A percentile compares a stretch with the other conserved stretches of the same genome.
phyloP scores from a whole-genome alignment of 2,329 filamentous ascomycete genomes.

The Lomentospora prolificans region DNA sequence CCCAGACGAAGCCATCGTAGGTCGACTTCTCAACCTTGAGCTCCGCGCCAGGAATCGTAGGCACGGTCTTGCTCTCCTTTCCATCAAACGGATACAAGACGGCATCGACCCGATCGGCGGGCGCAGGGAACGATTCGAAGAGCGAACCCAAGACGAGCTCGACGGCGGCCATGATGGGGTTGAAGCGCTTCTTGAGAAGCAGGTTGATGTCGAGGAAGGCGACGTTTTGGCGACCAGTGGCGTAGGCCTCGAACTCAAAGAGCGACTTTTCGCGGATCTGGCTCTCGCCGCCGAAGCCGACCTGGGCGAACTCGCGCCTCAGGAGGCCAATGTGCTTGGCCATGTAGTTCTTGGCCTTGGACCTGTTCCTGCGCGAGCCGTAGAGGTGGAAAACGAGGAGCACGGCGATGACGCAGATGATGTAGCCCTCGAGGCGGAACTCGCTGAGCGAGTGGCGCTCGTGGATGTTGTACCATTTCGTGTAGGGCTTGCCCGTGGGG shows the following conservation, averaged over 20 bases:
- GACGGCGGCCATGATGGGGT: slow-evolving; percentile 52
- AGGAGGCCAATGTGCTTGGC: slow-evolving; percentile 62
- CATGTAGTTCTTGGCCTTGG: slow-evolving; percentile 73
- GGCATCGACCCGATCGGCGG: slow-evolving; percentile 66
- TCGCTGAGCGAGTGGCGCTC: slow-evolving; percentile 77
- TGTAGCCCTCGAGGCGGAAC: slow-evolving; percentile 78
- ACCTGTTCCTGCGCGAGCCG: slow-evolving; percentile 70
- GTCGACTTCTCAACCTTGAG: slow-evolving; percentile 51
- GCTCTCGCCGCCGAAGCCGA: slow-evolving; percentile 62
- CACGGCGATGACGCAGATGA: slow-evolving; percentile 64
- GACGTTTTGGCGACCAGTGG: slow-evolving; percentile 83
- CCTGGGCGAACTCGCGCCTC: slow-evolving; percentile 72
- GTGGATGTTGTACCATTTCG: slow-evolving; percentile 94
- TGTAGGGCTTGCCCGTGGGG: slow-evolving; percentile 55
- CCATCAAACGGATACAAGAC: slow-evolving; percentile 85
- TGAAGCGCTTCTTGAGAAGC: slow-evolving; percentile 75
- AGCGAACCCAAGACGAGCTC: slow-evolving; percentile 67
- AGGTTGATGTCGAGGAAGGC: slow-evolving; percentile 84
- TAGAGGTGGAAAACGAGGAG: slow-evolving; percentile 72
- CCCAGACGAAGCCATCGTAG: slow-evolving; percentile 91
- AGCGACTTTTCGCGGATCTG: slow-evolving; percentile 75
- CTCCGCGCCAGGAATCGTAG: slow-evolving; percentile 49
- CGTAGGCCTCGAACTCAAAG: slow-evolving; percentile 80
- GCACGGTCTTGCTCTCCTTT: slow-evolving; percentile 71
- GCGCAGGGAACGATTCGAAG: slow-evolving; percentile 62